Base-by-base conservation (phyloP, 768 basidiomycete species). In the Mycena crocata region DNA sequence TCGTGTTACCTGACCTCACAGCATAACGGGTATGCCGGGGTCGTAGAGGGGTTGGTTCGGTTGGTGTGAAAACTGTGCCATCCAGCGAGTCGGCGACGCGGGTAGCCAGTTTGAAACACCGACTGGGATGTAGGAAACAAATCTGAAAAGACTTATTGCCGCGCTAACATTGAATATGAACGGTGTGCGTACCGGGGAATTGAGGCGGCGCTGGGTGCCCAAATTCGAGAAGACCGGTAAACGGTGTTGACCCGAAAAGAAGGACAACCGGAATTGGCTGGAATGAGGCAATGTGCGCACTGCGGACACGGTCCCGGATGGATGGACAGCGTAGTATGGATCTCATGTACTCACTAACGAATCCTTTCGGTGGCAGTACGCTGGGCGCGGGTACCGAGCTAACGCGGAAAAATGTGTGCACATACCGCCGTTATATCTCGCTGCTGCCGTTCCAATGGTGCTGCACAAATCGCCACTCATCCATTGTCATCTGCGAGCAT, bases 261-360 rank as follows among this genome's bases (percentile, higher is more conserved):
- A 26, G 49, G 15, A 50, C 30, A 28, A 54, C 44, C n/a, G 21
- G 54, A 56, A 54, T n/a, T 24, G 34, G 52, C 52, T 54, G 37
- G 52, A 21, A 54, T 52, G 26, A 26, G 37, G n/a, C 35, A 54
- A 54, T 26, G 35, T 55, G 28, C 39, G 8, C 54, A 42, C 26
- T 26, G 39, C 12, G 26, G 40, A 19, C 35, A 37, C 35, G 8
- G 5, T 21, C 14, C 5, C 40, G 40, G 8, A 19, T 5, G 40
- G 37, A 30, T 28, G 24, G 54, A 56, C 54, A 42, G 54, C 54
- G 54, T 55, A 39, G 24, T 54, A 54, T 54, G 24, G 37, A 39
- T 39, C 37, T 34, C 26, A 26, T 54, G 35, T 54, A 39, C 52
- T 3, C 23, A 55, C 54, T 14, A 23, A 31, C 31, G 24, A 54